These are phyloP conservation scores for Microbotryum violaceum DNA, from an alignment of 1,284 basidiomycete species.

Conservation along the genomic window DNA sequence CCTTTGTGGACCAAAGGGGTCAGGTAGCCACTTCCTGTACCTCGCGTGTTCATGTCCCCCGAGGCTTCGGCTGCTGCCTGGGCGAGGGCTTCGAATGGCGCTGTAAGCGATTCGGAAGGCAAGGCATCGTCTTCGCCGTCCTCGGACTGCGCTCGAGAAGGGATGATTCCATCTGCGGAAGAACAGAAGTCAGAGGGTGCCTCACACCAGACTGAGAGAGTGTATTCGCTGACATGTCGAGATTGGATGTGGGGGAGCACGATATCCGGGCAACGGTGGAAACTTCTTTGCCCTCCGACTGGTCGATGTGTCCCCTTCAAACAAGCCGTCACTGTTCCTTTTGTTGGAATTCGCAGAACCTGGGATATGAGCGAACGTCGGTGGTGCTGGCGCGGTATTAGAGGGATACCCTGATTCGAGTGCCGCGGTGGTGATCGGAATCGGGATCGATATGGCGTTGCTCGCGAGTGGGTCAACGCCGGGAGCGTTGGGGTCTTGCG, in stretches of 20 bases:
- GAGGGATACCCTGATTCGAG: conserved; percentile 3
- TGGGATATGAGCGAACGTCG: conserved; percentile 3
- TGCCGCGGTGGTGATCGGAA: neutral
- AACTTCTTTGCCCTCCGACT: neutral
- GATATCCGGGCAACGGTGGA: conserved; percentile 14
- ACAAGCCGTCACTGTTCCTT: neutral
- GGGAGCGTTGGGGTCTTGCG: no score
- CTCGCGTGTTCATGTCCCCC: neutral
- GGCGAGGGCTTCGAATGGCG: conserved; percentile 18
- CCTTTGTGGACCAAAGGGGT: neutral
- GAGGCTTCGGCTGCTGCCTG: conserved; percentile 10
- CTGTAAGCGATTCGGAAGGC: conserved; percentile 6
- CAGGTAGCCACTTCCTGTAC: neutral
- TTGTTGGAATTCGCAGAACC: neutral
- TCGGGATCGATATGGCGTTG: neutral
- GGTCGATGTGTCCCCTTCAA: neutral
- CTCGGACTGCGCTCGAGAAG: conserved; percentile 1
- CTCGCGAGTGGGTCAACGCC: neutral
- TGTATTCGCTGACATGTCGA: conserved; percentile 1
- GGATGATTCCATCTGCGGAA: conserved; percentile 7
- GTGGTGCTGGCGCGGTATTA: neutral
- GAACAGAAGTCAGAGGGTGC: neutral
- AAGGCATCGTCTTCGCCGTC: conserved; percentile 13
- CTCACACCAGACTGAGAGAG: neutral
- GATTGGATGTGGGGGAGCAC: conserved; percentile 14